Evolutionary conservation across 345 rosid species (phyloP).

Genomic region (Odontarrhena argentea): DNA sequence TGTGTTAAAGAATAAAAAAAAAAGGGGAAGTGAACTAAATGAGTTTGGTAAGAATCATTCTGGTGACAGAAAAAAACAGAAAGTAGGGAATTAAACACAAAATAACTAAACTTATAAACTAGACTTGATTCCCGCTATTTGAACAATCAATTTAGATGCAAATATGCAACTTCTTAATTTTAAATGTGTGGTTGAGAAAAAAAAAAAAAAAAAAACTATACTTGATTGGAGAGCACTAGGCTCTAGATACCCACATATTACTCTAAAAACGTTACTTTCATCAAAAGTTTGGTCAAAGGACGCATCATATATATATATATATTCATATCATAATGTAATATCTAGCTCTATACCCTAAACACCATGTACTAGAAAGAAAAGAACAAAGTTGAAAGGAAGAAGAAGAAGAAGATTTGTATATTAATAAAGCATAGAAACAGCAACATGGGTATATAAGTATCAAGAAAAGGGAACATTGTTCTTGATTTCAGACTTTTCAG

Average conservation of each 20-base stretch:
- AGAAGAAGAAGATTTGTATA: constrained; percentile 22
- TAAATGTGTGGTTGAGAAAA: no score
- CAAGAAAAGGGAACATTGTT: constrained; percentile 40
- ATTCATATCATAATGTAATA: constrained; percentile 20
- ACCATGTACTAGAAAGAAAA: constrained; percentile 13
- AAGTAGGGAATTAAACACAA: no score
- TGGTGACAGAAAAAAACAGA: no score
- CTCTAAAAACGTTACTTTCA: constrained; percentile 28
- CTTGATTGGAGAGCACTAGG: constrained; percentile 16
- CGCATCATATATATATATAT: background rate
- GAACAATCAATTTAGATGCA: no score
- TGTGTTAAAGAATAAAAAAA: no score
- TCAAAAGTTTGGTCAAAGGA: constrained; percentile 41
- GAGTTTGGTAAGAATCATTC: no score
- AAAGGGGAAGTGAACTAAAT: no score
- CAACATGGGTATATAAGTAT: constrained; percentile 39
- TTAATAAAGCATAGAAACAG: constrained; percentile 9
- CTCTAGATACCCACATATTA: background rate
- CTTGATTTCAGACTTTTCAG: constrained; percentile 40
- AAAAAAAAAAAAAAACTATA: no score
- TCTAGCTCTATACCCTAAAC: constrained; percentile 23
- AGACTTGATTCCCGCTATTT: no score
- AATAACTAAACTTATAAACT: no score
- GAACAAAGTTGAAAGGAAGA: background rate
- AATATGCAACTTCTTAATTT: no score